Conservation (phyloP, 116 monocot genomes). For the Zostera marina region DNA sequence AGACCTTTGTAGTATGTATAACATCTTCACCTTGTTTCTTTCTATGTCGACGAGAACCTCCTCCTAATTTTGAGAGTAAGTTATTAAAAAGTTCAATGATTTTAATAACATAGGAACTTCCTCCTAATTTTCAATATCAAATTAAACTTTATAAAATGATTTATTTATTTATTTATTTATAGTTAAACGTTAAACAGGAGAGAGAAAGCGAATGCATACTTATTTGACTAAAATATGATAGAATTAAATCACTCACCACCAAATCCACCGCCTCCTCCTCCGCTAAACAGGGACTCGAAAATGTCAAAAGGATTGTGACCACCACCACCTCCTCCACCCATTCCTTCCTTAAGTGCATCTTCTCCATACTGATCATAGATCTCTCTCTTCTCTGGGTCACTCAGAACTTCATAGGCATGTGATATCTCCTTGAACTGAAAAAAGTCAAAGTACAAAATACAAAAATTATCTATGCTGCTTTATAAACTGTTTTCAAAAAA, state of each 20-base stretch:
- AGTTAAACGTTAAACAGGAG: neutral
- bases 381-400: constrained; percentile 70
- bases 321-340: constrained; percentile 49
- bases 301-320: constrained; percentile 65
- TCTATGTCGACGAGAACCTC: constrained; percentile 53
- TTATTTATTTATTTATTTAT: neutral
- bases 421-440: constrained; percentile 79
- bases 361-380: constrained; percentile 89
- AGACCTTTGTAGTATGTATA: constrained; percentile 60
- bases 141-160: no score
- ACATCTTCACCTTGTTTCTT: constrained; percentile 63
- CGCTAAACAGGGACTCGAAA: constrained; percentile 66
- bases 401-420: constrained; percentile 82
- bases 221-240: neutral
- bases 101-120: no score
- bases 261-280: constrained; percentile 27
- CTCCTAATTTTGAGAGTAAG: constrained; percentile 16
- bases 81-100: neutral
- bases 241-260: neutral
- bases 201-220: neutral
- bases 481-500: no score
- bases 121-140: no score
- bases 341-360: constrained; percentile 79
- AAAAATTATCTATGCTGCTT: neutral
- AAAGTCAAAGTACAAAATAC: neutral